Evolutionary conservation across 495 filamentous ascomycete species (phyloP).

Genomic region (Talaromyces wortmannii): DNA sequence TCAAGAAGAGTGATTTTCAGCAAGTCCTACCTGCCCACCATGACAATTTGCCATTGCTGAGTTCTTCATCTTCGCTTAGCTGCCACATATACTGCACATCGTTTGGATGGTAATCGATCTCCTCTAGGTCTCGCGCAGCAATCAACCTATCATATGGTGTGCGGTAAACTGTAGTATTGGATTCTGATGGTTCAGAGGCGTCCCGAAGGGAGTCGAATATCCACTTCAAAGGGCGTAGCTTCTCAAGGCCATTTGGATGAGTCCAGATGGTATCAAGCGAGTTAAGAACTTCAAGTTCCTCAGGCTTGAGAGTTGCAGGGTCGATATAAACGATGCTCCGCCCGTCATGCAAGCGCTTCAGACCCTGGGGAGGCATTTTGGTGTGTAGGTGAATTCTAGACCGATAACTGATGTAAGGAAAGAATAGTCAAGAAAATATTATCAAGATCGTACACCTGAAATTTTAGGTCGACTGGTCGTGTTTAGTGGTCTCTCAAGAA

Average conservation of each 20-base stretch:
- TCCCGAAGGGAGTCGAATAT: background rate
- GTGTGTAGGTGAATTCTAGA: background rate
- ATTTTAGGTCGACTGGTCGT: too few species aligned
- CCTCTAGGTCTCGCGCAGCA: background rate
- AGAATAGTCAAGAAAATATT: background rate
- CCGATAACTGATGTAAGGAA: background rate
- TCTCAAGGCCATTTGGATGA: background rate
- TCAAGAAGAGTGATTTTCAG: too few species aligned
- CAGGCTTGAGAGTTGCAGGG: background rate
- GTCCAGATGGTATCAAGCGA: background rate
- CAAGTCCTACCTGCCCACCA: too few species aligned
- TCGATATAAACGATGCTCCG: background rate
- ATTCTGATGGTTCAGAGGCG: background rate
- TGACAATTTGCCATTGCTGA: too few species aligned
- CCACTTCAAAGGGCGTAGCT: background rate
- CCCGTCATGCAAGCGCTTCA: background rate
- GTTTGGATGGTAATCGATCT: background rate
- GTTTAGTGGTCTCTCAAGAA: too few species aligned
- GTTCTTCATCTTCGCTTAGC: background rate
- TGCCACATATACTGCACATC: background rate
- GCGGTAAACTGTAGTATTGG: background rate
- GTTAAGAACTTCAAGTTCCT: background rate
- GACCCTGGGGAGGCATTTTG: background rate
- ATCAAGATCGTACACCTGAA: too few species aligned
- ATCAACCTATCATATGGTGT: background rate